These are phyloP conservation scores for Sequoia sempervirens DNA, from an alignment of 75 land plant species.

Conservation along the genomic window DNA sequence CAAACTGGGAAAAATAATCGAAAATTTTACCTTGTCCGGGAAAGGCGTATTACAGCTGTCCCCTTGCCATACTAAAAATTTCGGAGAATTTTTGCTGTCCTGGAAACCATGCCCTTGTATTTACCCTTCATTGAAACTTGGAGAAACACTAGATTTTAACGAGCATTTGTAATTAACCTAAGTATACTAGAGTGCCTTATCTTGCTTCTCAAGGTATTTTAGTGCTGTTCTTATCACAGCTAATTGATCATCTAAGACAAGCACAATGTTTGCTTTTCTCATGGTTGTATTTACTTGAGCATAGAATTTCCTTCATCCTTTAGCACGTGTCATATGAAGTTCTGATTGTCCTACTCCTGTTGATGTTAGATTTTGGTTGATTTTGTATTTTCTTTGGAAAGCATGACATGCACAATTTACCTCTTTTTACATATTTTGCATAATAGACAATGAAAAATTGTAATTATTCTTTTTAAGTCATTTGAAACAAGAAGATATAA, in stretches of 20 bases:
- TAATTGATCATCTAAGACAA: neutral
- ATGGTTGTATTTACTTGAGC: neutral
- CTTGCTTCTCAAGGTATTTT: neutral
- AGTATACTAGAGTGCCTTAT: neutral
- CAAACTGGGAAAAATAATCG: too few relatives aligned
- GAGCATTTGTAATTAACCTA: neutral
- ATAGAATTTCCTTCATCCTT: neutral
- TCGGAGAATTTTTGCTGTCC: too few relatives aligned
- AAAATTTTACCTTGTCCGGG: too few relatives aligned
- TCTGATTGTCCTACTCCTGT: neutral
- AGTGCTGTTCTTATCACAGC: neutral
- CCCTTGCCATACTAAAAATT: too few relatives aligned
- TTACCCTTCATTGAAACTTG: too few relatives aligned
- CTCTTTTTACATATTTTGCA: neutral
- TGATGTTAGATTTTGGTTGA: neutral
- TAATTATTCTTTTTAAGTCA: neutral
- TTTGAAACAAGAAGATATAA: neutral
- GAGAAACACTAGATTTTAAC: neutral
- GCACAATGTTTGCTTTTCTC: neutral
- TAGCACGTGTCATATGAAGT: neutral
- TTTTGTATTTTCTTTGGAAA: neutral
- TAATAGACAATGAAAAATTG: neutral
- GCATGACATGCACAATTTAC: neutral
- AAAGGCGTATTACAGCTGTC: too few relatives aligned
- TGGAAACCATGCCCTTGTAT: too few relatives aligned